phyloP scores from a whole-genome alignment of 495 filamentous ascomycete genomes.

The Collariella sp. region DNA sequence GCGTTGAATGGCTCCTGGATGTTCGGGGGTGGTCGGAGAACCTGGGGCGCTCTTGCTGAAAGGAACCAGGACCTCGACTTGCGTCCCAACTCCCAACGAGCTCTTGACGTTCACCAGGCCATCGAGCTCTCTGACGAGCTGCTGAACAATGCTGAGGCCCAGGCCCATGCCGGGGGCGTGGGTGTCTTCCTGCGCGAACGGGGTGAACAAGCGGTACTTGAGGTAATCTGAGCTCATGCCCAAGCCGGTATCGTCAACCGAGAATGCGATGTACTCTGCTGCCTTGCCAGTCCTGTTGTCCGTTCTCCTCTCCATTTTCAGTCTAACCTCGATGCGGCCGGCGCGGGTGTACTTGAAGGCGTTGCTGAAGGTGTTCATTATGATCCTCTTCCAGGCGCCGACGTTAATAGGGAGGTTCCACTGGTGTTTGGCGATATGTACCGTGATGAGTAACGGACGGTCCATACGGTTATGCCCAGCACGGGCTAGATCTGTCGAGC shows the following conservation, averaged over 20 bases:
- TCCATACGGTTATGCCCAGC: conserved; percentile 7
- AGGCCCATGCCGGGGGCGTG: conserved; percentile 60
- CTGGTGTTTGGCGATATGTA: conserved; percentile 26
- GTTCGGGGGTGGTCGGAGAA: conserved; percentile 10
- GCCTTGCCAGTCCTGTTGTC: conserved; percentile 1
- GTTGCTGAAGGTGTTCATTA: conserved; percentile 80
- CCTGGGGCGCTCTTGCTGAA: conserved; percentile 29
- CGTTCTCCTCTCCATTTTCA: conserved; percentile 28
- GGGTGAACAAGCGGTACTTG: conserved; percentile 55
- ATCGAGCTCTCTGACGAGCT: conserved; percentile 52
- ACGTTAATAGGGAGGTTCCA: conserved; percentile 32
- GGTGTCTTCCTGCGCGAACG: conserved; percentile 63
- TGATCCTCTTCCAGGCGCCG: conserved; percentile 50
- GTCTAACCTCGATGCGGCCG: conserved; percentile 55
- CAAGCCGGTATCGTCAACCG: conserved; percentile 55
- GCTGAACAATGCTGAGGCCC: conserved; percentile 59
- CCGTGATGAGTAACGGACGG: conserved; percentile 24
- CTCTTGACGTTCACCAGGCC: conserved; percentile 49
- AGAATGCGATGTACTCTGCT: conserved; percentile 13
- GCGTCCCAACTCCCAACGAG: conserved; percentile 16
- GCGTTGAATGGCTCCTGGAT: background rate
- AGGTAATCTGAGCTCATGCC: conserved; percentile 65
- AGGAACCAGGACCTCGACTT: conserved; percentile 43
- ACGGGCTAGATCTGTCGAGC: conserved; percentile 12
- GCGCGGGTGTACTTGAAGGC: conserved; percentile 67